Evolutionary conservation across 116 monocot genomes (phyloP).

Genomic region (Dioscorea cayenensis): DNA sequence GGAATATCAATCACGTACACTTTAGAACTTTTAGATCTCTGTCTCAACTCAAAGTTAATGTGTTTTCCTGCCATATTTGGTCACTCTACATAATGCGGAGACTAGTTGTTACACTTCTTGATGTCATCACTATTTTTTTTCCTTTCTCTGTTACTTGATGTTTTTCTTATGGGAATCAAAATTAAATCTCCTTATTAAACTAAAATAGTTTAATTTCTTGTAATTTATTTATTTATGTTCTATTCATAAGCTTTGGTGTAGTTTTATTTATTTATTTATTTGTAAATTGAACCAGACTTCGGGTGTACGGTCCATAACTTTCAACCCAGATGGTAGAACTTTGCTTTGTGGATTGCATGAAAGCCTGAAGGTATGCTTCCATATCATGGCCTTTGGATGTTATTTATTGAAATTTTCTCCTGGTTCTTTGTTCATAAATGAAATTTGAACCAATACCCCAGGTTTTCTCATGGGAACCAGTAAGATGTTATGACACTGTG

Average conservation of each 20-base stretch:
- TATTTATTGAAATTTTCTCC: neutral
- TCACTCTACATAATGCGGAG: too few relatives aligned
- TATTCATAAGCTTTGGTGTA: neutral
- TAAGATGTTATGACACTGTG: constrained; percentile 85
- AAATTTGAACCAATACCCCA: constrained; percentile 12
- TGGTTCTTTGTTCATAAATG: neutral
- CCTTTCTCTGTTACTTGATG: too few relatives aligned
- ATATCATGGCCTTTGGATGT: neutral
- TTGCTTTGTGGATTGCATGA: constrained; percentile 97
- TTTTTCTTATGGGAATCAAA: too few relatives aligned
- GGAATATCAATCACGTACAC: too few relatives aligned
- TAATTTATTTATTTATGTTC: neutral
- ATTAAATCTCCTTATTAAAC: too few relatives aligned
- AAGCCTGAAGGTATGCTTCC: constrained; percentile 77
- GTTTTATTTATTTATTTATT: too few relatives aligned
- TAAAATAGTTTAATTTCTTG: too few relatives aligned
- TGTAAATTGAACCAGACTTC: constrained; percentile 45
- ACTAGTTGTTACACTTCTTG: too few relatives aligned
- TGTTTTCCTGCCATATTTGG: too few relatives aligned
- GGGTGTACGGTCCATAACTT: constrained; percentile 89
- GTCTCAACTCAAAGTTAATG: too few relatives aligned
- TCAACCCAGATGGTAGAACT: constrained; percentile 97
- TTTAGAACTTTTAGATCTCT: too few relatives aligned
- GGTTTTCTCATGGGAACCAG: constrained; percentile 98
- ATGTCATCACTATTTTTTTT: too few relatives aligned